Evolutionary conservation across 2,329 filamentous ascomycete genomes (phyloP).

Genomic region (Pleoardoris graminearum): DNA sequence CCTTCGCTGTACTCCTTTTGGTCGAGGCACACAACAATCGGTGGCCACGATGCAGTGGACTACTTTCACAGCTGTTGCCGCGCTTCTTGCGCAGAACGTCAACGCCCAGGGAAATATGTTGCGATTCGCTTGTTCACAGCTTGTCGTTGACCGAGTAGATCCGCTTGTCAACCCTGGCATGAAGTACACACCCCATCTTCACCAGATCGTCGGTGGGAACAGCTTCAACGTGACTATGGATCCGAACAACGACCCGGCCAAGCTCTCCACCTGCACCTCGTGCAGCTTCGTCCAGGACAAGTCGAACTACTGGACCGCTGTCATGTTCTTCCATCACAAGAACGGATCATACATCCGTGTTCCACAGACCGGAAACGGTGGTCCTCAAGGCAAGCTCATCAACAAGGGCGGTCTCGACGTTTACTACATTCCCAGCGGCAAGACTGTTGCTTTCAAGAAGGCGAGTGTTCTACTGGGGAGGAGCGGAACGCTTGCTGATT

Average conservation of each 20-base stretch:
- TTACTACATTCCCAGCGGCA: slow-evolving; percentile 42
- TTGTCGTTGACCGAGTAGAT: slow-evolving; percentile 41
- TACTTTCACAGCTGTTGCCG: slow-evolving; percentile 26
- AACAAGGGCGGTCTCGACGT: slow-evolving; percentile 42
- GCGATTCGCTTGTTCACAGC: slow-evolving; percentile 41
- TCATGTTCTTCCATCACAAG: slow-evolving; percentile 44
- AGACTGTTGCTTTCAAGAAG: slow-evolving; percentile 41
- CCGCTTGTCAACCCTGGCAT: slow-evolving; percentile 41
- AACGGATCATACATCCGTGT: slow-evolving; percentile 38
- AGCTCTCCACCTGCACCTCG: slow-evolving; percentile 38
- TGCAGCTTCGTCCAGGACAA: slow-evolving; percentile 39
- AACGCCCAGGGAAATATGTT: slow-evolving; percentile 35
- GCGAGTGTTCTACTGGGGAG: slow-evolving; percentile 7
- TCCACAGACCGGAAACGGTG: slow-evolving; percentile 39
- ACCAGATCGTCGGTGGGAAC: slow-evolving; percentile 41
- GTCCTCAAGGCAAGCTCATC: slow-evolving; percentile 39
- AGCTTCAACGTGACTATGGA: slow-evolving; percentile 43
- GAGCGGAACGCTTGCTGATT: slow-evolving; percentile 4
- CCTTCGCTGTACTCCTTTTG: slow-evolving; percentile 10
- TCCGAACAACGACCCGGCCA: slow-evolving; percentile 26
- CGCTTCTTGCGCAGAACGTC: slow-evolving; percentile 28
- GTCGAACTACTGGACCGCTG: slow-evolving; percentile 43
- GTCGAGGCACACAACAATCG: slow-evolving; percentile 12
- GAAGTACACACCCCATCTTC: slow-evolving; percentile 42
- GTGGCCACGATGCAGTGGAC: slow-evolving; percentile 36